These are phyloP conservation scores for Monosporascus ibericus DNA, from an alignment of 2,329 filamentous ascomycete species.

Conservation along the genomic window DNA sequence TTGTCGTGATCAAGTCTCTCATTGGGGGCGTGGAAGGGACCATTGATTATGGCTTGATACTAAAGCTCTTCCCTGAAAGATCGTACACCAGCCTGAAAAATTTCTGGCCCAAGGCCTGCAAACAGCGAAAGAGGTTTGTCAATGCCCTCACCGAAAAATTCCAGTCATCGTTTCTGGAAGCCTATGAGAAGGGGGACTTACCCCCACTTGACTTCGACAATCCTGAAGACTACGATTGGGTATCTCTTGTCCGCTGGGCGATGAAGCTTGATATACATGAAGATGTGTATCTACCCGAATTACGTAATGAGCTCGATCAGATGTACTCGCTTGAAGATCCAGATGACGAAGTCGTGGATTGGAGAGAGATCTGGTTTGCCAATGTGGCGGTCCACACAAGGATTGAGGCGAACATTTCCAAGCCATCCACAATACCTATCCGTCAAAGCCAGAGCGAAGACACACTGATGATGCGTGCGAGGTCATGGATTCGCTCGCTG, in stretches of 20 bases:
- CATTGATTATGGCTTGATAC: conserved; percentile 55
- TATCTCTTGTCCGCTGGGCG: conserved; percentile 59
- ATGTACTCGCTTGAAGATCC: conserved; percentile 35
- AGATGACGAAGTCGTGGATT: conserved; percentile 33
- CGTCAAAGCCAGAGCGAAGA: conserved; percentile 11
- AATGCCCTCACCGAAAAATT: conserved; percentile 56
- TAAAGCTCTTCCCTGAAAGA: conserved; percentile 48
- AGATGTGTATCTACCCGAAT: conserved; percentile 42
- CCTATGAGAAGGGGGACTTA: conserved; percentile 58
- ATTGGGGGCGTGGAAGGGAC: conserved; percentile 54
- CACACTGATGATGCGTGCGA: conserved; percentile 37
- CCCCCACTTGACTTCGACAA: conserved; percentile 58
- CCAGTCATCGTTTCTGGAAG: conserved; percentile 57
- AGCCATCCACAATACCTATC: conserved; percentile 35
- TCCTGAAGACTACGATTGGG: conserved; percentile 63
- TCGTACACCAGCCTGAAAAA: conserved; percentile 45
- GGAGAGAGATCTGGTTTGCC: conserved; percentile 53
- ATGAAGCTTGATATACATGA: conserved; percentile 43
- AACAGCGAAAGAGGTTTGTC: conserved; percentile 46
- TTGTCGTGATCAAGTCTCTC: conserved; percentile 51
- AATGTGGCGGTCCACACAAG: conserved; percentile 51
- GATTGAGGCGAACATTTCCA: conserved; percentile 47
- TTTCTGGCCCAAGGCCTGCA: conserved; percentile 48
- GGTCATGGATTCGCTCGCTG: conserved; percentile 55
- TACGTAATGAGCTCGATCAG: conserved; percentile 37